phyloP scores from a whole-genome alignment of 345 rosid genomes.

The Cochlearia excelsa region DNA sequence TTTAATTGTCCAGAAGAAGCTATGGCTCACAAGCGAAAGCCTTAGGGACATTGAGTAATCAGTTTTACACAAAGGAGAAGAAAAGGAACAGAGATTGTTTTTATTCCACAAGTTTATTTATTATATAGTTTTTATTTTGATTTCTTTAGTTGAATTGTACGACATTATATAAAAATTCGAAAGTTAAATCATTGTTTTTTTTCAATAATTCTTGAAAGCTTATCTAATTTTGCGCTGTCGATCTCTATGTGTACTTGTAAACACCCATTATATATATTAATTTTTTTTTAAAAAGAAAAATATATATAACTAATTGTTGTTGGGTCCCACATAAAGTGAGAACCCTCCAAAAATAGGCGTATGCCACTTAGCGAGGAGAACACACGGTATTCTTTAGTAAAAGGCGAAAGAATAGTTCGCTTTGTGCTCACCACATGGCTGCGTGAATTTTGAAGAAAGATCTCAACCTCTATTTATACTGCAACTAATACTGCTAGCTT shows the following conservation, averaged over 20 bases:
- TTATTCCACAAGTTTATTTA: slow-evolving; percentile 19
- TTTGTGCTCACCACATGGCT: slow-evolving; percentile 34
- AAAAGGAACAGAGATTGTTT: slow-evolving; percentile 20
- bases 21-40: slow-evolving; percentile 83
- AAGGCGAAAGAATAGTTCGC: slow-evolving; percentile 42
- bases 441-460: background rate
- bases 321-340: background rate
- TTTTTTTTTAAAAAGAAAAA: too few relatives aligned
- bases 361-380: slow-evolving; percentile 28
- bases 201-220: slow-evolving; percentile 1
- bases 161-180: background rate
- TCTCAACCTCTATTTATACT: background rate
- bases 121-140: slow-evolving; percentile 24
- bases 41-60: slow-evolving; percentile 55
- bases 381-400: slow-evolving; percentile 41
- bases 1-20: slow-evolving; percentile 66
- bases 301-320: background rate
- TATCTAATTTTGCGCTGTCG: background rate
- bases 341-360: slow-evolving; percentile 16
- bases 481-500: background rate
- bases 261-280: too few relatives aligned
- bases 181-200: too few relatives aligned
- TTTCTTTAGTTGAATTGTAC: slow-evolving; percentile 23
- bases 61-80: slow-evolving; percentile 4
- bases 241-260: background rate